Percentiles rank a stretch among this genome's conserved stretches.
These are phyloP conservation scores for Nakazawaea peltata DNA, from an alignment of 805 yeast genomes.

Conservation along the genomic window DNA sequence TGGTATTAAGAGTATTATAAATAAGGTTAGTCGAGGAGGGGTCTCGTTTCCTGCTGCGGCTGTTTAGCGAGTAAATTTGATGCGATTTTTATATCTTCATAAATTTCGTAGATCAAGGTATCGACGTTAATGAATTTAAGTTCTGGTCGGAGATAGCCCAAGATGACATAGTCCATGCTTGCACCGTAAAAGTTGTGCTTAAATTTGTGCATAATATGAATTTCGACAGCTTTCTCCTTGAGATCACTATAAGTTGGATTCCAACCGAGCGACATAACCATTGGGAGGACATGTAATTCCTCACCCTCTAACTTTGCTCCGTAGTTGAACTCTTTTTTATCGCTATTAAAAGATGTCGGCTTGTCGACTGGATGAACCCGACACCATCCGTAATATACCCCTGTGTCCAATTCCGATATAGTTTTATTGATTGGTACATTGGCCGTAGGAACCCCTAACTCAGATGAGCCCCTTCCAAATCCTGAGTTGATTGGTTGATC, in stretches of 20 bases:
- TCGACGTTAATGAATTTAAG: conserved; percentile 74
- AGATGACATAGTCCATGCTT: conserved; percentile 50
- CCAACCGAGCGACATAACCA: conserved; percentile 95
- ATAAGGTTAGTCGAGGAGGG: too few species aligned
- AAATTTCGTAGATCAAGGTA: conserved; percentile 78
- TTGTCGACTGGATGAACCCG: conserved; percentile 9
- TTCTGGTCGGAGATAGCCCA: conserved; percentile 92
- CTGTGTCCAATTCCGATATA: conserved; percentile 46
- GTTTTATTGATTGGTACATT: conserved; percentile 60
- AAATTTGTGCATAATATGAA: conserved; percentile 79
- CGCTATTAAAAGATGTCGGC: conserved; percentile 16
- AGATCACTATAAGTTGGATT: conserved; percentile 85
- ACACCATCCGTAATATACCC: conserved; percentile 82
- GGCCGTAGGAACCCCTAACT: conserved; percentile 93
- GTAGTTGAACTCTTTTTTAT: conserved; percentile 47
- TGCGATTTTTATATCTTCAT: conserved; percentile 71
- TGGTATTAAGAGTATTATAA: too few species aligned
- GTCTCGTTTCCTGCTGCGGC: conserved; percentile 14
- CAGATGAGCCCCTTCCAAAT: conserved; percentile 92
- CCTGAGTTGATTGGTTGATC: conserved; percentile 60
- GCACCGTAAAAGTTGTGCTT: conserved; percentile 75
- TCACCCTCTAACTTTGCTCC: conserved; percentile 40
- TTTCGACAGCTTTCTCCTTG: conserved; percentile 67
- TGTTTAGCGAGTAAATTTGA: conserved; percentile 34
- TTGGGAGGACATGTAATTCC: conserved; percentile 54